A percentile compares a stretch with the other conserved stretches of the same genome.
Evolutionary conservation across 2,329 filamentous ascomycete genomes (phyloP).

Genomic region (Cercospora zeae-maydis): DNA sequence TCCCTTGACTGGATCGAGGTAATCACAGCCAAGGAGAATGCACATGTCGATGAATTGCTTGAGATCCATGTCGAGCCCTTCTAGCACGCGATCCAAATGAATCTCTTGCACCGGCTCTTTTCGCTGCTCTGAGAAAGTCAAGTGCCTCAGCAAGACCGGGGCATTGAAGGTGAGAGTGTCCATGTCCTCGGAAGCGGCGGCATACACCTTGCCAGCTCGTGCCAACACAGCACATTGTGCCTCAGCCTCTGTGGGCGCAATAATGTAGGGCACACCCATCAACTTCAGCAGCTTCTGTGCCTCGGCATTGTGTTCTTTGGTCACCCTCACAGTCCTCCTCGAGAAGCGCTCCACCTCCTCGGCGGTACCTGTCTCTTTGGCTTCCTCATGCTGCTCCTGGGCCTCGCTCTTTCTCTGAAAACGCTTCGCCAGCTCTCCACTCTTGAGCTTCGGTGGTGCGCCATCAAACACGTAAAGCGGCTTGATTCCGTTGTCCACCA

Average conservation of each 20-base stretch:
- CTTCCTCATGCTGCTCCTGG: slow-evolving; percentile 83
- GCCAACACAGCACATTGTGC: slow-evolving; percentile 92
- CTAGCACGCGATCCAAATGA: slow-evolving; percentile 77
- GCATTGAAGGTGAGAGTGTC: slow-evolving; percentile 94
- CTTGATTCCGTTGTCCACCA: slow-evolving; percentile 98
- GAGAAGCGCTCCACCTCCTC: slow-evolving; percentile 99
- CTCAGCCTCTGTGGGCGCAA: slow-evolving; percentile 95
- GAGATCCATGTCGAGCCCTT: slow-evolving; percentile 82
- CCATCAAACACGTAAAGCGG: slow-evolving; percentile 98
- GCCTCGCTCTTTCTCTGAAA: slow-evolving; percentile 94
- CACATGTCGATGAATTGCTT: slow-evolving; percentile 95
- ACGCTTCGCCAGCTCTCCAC: slow-evolving; percentile 91
- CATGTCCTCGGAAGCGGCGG: slow-evolving; percentile 97
- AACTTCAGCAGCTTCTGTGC: slow-evolving; percentile 86
- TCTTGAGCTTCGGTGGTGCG: slow-evolving; percentile 94
- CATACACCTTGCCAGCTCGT: slow-evolving; percentile 89
- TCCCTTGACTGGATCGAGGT: slow-evolving; percentile 93
- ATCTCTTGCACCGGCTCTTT: slow-evolving; percentile 99
- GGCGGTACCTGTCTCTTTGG: slow-evolving; percentile 93
- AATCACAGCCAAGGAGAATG: slow-evolving; percentile 95
- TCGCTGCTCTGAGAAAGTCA: slow-evolving; percentile 94
- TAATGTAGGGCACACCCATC: slow-evolving; percentile 94
- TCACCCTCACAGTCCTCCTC: slow-evolving; percentile 85
- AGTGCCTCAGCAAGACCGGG: slow-evolving; percentile 83
- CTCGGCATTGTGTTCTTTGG: slow-evolving; percentile 93